Base-by-base conservation (phyloP, 805 yeast genomes). In the Cyberlindnera japonica region DNA sequence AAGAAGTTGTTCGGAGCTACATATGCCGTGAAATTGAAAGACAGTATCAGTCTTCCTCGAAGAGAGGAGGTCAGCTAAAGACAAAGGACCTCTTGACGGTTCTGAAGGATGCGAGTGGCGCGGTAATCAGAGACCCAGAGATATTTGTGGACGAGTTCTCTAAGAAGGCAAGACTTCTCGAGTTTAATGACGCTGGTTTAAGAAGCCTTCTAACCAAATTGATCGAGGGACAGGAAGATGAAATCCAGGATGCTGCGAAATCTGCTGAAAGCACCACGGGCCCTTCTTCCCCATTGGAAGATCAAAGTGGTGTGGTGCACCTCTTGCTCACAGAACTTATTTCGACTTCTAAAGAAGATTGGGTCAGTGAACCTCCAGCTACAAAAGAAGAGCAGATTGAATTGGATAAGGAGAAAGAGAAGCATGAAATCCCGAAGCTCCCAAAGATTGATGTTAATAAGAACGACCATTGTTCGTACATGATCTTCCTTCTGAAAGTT, bases 301-400 rank as follows among this genome's bases (percentile, higher is more conserved):
- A 50, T 12, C 58, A 65, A 46, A 67, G 83, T 3, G 89, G 89
- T 2, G 73, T 88, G 11, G 69, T 89, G 47, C 80, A 78, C 43
- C 53, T 74, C 2, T 60, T 89, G 10, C 60, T 89, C 20, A 64
- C 78, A 0, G 90, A 88, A 54, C 62, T 89, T 22, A 79, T 86
- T 78, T 59, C 69, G 1, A 61, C 67, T 4, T 61, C 62, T 1
- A 64, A 64, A 41, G 44, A 66, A 25, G 70, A 69, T 38, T 69
- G 74, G 74, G 19, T 58, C 4, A 48, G 65, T 3, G 72, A 69
- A 37, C 71, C 70, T 6, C 37, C 48, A 1, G 31, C 48, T 5
- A 44, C 55, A 2, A 50, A 50, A 5, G 51, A 55, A 9, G 58
- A 54, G 25, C 43, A 51, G 56, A 27, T 61, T 55, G 44, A 67